Evolutionary conservation across 768 basidiomycete species (phyloP), one percentile per base, ranked within the genome.

Genomic region (Tephrocybe sp.): DNA sequence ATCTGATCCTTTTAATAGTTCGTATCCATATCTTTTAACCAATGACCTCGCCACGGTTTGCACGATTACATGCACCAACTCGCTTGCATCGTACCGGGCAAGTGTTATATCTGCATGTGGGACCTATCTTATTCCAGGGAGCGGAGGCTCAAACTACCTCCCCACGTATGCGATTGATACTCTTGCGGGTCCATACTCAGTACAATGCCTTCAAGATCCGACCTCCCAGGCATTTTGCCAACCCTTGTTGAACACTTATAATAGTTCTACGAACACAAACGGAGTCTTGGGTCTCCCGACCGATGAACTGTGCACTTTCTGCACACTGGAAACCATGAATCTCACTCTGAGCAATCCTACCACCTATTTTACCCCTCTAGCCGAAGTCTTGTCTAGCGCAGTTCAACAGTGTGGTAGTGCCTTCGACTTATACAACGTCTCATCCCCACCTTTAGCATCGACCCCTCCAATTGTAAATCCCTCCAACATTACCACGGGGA

Each of bases 171-270:
- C 42, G 6, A 19, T 43, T 16, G 42, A 43, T 15, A 18, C 18
- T 21, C 27, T 44, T 18, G 27, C 13, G 22, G 42, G 42, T 15
- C 30, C 42, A 9, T 44, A 44, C n/a, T 24, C 42, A 22, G 30
- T 44, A 26, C 42, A 44, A 32, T 44, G 42, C 19, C 42, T 44
- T 4, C 24, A 31, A 32, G 42, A 44, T 44, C 42, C 42, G 12
- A 24, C 28, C 9, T 30, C 42, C 13, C 31, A 13, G 24, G 18
- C 28, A 5, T 44, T 30, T 21, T 44, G 42, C 5, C 27, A 30
- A 15, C 42, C 42, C 22, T 30, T 44, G 18, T 15, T 44, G 18
- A 26, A 22, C 27, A 30, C 42, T 32, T 44, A 44, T 31, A 30
- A 31, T 21, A n/a, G n/a, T n/a, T n/a, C n/a, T n/a, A n/a, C n/a